A percentile compares a stretch with the other conserved stretches of the same genome.
Conservation (phyloP, 225 moss, liverwort and hornwort genomes). For the Sphagnum tenellum region DNA sequence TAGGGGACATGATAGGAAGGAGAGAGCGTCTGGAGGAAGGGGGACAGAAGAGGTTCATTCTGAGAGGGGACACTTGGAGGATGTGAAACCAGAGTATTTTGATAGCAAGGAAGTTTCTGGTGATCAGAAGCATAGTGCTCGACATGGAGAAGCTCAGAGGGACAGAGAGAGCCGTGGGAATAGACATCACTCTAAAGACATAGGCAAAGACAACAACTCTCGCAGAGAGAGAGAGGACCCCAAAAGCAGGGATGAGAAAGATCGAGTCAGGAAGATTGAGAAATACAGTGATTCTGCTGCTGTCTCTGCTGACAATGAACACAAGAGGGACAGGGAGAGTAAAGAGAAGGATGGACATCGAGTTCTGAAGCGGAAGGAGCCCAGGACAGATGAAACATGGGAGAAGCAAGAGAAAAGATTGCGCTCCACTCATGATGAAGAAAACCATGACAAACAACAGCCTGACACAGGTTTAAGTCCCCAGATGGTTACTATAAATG, state of each 20-base stretch:
- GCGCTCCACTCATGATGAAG: conserved; percentile 2
- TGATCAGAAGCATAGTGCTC: conserved; percentile 2
- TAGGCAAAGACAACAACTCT: background rate
- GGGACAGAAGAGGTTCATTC: too few species aligned
- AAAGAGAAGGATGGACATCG: conserved; percentile 2
- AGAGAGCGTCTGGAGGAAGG: too few species aligned
- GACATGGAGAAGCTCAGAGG: conserved; percentile 2
- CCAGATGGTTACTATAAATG: background rate
- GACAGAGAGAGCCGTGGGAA: conserved; percentile 3
- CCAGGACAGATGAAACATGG: background rate
- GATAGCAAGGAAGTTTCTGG: background rate
- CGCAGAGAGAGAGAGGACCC: background rate
- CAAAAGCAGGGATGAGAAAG: conserved; percentile 5
- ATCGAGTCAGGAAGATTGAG: conserved; percentile 1
- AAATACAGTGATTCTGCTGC: conserved; percentile 1
- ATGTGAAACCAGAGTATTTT: too few species aligned
- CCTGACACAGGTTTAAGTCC: background rate
- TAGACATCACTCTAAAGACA: conserved; percentile 1
- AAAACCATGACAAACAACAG: conserved; percentile 4
- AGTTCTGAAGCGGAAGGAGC: conserved; percentile 10
- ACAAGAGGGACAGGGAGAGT: conserved; percentile 1
- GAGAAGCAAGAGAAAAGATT: conserved; percentile 5
- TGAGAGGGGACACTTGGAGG: too few species aligned
- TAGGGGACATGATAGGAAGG: too few species aligned
- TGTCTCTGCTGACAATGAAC: background rate